A percentile compares a stretch with the other conserved stretches of the same genome.
Conservation (phyloP, 2,329 filamentous ascomycete species). For the Fusarium bulbicola region DNA sequence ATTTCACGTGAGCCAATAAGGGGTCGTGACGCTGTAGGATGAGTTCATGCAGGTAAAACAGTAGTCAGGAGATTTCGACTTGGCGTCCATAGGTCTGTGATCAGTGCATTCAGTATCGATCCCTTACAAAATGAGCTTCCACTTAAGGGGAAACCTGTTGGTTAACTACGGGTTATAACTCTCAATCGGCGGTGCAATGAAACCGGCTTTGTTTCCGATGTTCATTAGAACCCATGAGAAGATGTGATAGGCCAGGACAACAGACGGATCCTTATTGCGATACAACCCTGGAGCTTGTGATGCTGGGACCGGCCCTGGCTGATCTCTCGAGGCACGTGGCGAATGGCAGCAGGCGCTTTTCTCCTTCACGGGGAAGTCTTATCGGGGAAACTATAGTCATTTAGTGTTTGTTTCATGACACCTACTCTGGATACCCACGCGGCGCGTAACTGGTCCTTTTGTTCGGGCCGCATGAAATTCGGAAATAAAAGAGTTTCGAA, state of each 20-base stretch:
- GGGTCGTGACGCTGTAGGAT: neutral
- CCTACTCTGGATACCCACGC: neutral
- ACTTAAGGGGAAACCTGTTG: neutral
- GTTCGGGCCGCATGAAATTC: neutral
- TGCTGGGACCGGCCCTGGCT: neutral
- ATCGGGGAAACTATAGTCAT: neutral
- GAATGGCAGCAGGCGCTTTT: neutral
- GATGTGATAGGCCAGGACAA: neutral
- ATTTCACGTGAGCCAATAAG: constrained; percentile 1
- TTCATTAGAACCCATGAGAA: neutral
- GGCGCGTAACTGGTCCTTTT: neutral
- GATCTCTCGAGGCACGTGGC: neutral
- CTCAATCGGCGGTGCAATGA: neutral
- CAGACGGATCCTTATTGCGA: neutral
- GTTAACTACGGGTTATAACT: neutral
- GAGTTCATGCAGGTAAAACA: neutral
- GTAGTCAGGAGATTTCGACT: neutral
- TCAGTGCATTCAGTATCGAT: neutral
- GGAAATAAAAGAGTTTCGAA: neutral
- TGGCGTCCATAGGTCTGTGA: neutral
- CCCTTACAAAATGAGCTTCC: neutral
- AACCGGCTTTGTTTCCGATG: neutral
- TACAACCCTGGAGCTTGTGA: neutral
- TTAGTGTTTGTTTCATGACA: neutral
- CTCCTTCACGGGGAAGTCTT: neutral